Base-by-base conservation (phyloP, 306 rosid species). In the Sophora flavescens region DNA sequence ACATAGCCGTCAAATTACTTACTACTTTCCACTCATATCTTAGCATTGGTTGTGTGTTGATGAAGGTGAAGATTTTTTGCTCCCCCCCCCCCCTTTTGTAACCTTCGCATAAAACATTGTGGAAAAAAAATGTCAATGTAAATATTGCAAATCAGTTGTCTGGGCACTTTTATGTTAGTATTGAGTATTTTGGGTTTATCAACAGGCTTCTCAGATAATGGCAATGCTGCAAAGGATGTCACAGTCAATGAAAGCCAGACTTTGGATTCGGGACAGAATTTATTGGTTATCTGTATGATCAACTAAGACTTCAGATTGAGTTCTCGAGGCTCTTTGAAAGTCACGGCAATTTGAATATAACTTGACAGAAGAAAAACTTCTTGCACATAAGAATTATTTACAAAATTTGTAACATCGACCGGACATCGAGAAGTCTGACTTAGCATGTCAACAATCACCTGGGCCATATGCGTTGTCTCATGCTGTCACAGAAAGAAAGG, bases 391-490 rank as follows among this genome's bases (percentile, higher is more conserved):
- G 81, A 60, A 62, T 16, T 89, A 83, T 83, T 78, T 90, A 3
- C 81, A 66, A 22, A 78, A 80, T 72, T 66, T 92, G 78, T 84
- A 72, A 56, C 80, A 84, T 85, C 97, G 90, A 76, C 86, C 90
- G 16, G 83, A 80, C 22, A 68, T 8, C 13, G 96, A 92, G 75
- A 78, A 81, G 81, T 66, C 83, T 13, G 89, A 87, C 58, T 65
- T 79, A 70, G 77, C 83, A 45, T 72, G 63, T 58, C 74, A 47
- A 73, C 76, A 69, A 60, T 44, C 87, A 4, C 79, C 88, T 68
- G 32, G 48, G 44, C 76, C 76, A 10, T 74, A 71, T 51, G 47
- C 8, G 75, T 85, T 84, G 15, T 68, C 62, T 70, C 61, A 47
- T 68, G 56, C 62, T 58, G 84, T 90, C 6, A 61, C 57, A 57